Conservation (phyloP, 805 yeast genomes). For the Candida nemodendra region DNA sequence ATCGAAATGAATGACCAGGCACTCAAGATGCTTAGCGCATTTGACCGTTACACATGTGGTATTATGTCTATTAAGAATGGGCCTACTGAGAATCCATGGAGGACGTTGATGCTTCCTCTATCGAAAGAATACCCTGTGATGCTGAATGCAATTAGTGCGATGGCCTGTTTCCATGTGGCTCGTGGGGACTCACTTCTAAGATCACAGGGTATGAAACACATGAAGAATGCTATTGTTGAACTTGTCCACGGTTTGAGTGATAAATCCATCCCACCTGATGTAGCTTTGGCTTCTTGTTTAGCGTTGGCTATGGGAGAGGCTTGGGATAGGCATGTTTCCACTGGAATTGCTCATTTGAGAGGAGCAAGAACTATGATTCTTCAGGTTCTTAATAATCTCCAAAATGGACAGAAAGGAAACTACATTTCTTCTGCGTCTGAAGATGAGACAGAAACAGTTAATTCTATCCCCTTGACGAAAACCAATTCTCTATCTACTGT, state of each 20-base stretch:
- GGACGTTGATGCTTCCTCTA: conserved; percentile 53
- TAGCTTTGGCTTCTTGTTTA: conserved; percentile 64
- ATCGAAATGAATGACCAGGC: conserved; percentile 30
- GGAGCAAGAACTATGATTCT: conserved; percentile 65
- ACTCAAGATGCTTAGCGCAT: conserved; percentile 34
- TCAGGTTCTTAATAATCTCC: conserved; percentile 37
- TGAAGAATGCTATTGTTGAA: conserved; percentile 59
- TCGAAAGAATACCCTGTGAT: conserved; percentile 55
- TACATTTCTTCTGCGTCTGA: conserved; percentile 3
- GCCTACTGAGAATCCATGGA: conserved; percentile 67
- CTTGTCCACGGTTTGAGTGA: conserved; percentile 54
- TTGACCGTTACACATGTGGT: conserved; percentile 46
- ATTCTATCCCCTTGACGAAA: conserved; percentile 9
- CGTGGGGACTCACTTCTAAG: conserved; percentile 44
- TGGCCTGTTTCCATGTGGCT: conserved; percentile 62
- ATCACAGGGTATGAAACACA: conserved; percentile 51
- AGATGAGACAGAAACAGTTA: conserved; percentile 2
- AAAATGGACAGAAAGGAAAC: conserved; percentile 14
- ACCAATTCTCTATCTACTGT: conserved; percentile 8
- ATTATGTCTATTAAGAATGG: conserved; percentile 66
- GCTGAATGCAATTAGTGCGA: conserved; percentile 61
- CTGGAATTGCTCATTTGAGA: conserved; percentile 66
- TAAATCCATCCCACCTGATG: conserved; percentile 54
- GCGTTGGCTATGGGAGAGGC: conserved; percentile 64
- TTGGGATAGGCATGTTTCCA: conserved; percentile 66